Conservation (phyloP, 805 yeast species). For the Ogataea polymorpha region DNA sequence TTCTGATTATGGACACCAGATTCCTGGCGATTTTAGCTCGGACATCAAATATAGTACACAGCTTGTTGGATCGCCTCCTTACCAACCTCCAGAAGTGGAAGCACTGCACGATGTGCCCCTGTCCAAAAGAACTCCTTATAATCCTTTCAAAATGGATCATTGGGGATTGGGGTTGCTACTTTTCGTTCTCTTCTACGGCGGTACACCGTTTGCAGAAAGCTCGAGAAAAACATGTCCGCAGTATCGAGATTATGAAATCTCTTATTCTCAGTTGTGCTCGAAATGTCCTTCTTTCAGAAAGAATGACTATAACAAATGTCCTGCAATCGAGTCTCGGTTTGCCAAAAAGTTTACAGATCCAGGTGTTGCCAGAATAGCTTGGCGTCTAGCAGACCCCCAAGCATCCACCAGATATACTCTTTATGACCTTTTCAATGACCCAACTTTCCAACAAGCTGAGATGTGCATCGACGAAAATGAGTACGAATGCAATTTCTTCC, state of each 20-base stretch:
- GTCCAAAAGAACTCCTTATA: constrained; percentile 38
- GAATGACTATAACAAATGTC: constrained; percentile 48
- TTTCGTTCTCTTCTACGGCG: constrained; percentile 57
- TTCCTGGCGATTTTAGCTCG: constrained; percentile 34
- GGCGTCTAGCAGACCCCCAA: constrained; percentile 73
- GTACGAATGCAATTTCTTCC: constrained; percentile 27
- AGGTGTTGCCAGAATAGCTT: constrained; percentile 70
- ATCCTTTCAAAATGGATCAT: constrained; percentile 69
- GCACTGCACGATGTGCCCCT: constrained; percentile 38
- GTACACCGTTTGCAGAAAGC: constrained; percentile 60
- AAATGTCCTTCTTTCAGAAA: constrained; percentile 43
- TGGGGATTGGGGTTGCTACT: constrained; percentile 76
- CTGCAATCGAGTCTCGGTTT: constrained; percentile 70
- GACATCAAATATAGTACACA: constrained; percentile 33
- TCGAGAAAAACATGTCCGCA: constrained; percentile 40
- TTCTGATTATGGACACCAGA: constrained; percentile 63
- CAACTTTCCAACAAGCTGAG: constrained; percentile 62
- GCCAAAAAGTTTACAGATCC: constrained; percentile 60
- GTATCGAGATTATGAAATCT: constrained; percentile 54
- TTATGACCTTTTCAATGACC: constrained; percentile 56
- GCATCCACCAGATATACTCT: constrained; percentile 55
- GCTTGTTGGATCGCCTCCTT: constrained; percentile 82
- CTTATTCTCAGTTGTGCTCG: constrained; percentile 37
- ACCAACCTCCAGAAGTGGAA: constrained; percentile 80
- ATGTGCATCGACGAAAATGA: constrained; percentile 56